A percentile compares a stretch with the other conserved stretches of the same genome.
Conservation (phyloP, 169 alveolate species). For the Perkinsus olseni region DNA sequence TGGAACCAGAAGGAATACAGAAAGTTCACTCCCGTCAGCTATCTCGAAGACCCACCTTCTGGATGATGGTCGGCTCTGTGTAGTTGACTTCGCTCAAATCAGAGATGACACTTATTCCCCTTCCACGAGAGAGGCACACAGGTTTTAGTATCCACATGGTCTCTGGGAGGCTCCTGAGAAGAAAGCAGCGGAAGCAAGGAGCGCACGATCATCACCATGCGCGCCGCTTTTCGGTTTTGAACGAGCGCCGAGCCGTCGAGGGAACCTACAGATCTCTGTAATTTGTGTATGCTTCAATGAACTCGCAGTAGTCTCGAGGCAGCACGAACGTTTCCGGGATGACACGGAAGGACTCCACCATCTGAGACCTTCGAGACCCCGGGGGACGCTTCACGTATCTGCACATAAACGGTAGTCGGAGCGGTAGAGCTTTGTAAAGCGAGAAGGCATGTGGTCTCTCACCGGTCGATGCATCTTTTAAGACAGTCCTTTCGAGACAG, state of each 20-base stretch:
- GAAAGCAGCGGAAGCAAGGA: not conserved
- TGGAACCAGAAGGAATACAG: too few species aligned
- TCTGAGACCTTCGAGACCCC: conserved; percentile 31
- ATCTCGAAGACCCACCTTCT: too few species aligned
- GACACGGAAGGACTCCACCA: conserved; percentile 22
- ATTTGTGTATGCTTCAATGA: conserved; percentile 32
- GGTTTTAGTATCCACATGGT: conserved; percentile 73
- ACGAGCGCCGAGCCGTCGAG: too few species aligned
- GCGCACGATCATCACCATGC: too few species aligned
- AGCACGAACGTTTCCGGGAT: conserved; percentile 60
- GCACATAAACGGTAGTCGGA: conserved; percentile 21
- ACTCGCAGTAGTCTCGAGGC: conserved; percentile 62
- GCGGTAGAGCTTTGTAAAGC: not conserved
- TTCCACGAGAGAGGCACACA: conserved; percentile 65
- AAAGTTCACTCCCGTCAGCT: too few species aligned
- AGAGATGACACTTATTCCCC: conserved; percentile 63
- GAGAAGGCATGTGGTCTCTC: not conserved
- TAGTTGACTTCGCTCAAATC: conserved; percentile 52
- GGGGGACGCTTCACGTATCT: conserved; percentile 37
- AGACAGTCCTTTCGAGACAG: conserved; percentile 59
- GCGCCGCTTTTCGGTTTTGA: too few species aligned
- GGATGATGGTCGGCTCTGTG: conserved; percentile 62
- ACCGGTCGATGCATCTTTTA: conserved; percentile 53
- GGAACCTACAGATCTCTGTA: not conserved
- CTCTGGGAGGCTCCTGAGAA: not conserved